phyloP scores from a whole-genome alignment of 768 basidiomycete genomes.

The Auricularia sp. region DNA sequence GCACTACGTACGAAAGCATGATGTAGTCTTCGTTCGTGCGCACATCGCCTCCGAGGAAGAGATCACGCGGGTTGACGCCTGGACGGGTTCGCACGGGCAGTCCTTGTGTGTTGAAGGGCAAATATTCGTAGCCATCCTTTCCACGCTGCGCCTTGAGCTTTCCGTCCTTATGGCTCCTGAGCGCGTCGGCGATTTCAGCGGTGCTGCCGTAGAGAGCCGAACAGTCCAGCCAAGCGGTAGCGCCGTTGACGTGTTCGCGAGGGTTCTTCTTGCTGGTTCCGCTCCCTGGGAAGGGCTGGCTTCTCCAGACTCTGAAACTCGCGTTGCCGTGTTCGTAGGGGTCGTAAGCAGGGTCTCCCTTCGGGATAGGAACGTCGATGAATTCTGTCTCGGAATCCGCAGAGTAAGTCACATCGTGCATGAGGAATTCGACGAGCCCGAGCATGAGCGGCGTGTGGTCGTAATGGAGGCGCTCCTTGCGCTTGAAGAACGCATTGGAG shows the following conservation, averaged over 20 bases:
- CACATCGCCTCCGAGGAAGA: neutral
- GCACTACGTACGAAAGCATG: neutral
- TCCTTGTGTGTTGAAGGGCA: neutral
- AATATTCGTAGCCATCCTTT: neutral
- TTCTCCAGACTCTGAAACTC: neutral
- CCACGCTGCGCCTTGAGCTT: slow-evolving; percentile 1
- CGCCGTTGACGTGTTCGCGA: neutral
- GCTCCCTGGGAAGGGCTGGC: neutral
- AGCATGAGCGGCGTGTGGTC: slow-evolving; percentile 2
- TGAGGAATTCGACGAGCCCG: slow-evolving; percentile 1
- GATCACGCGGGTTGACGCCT: neutral
- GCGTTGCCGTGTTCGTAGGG: neutral
- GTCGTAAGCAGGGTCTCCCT: neutral
- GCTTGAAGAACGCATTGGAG: slow-evolving; percentile 2
- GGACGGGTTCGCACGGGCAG: neutral
- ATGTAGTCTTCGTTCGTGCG: slow-evolving; percentile 1
- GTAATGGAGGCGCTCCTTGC: slow-evolving; percentile 1
- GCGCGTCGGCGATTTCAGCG: neutral
- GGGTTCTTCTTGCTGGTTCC: neutral
- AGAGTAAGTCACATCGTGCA: neutral
- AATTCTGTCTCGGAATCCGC: neutral
- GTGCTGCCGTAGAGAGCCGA: neutral
- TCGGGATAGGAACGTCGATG: slow-evolving; percentile 1
- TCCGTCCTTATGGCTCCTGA: neutral
- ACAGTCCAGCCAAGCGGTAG: neutral